Conservation (phyloP, 495 filamentous ascomycete genomes). For the Aspergillus leporis region DNA sequence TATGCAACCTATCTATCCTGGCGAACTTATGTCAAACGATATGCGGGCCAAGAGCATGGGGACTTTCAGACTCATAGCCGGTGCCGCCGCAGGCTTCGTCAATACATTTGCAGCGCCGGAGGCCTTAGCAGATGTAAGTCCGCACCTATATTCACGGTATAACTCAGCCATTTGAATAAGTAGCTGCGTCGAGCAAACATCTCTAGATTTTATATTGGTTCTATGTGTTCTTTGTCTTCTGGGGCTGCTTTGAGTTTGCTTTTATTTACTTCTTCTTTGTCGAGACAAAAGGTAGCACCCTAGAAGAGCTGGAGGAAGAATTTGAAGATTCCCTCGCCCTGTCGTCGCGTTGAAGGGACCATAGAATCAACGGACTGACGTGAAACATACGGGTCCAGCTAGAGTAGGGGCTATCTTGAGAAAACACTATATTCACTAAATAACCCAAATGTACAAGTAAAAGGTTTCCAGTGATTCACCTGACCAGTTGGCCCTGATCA, state of each 20-base stretch:
- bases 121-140: conserved; percentile 16
- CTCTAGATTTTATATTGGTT: conserved; percentile 18
- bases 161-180: too few species aligned
- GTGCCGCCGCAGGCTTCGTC: conserved; percentile 15
- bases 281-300: conserved; percentile 16
- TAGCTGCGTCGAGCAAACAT: not conserved
- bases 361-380: not conserved
- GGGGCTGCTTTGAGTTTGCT: conserved; percentile 11
- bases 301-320: conserved; percentile 15
- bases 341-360: not conserved
- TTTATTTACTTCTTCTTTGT: conserved; percentile 21
- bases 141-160: not conserved
- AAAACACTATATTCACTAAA: too few species aligned
- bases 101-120: conserved; percentile 16
- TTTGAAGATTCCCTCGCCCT: conserved; percentile 1
- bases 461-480: too few species aligned
- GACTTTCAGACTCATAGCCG: conserved; percentile 17
- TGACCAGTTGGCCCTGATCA: too few species aligned
- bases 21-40: conserved; percentile 25
- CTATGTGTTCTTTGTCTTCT: conserved; percentile 20
- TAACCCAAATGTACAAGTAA: too few species aligned
- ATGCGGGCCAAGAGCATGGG: conserved; percentile 30
- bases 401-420: not conserved
- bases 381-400: not conserved
- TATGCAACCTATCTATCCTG: conserved; percentile 25